Evolutionary conservation across 495 filamentous ascomycete genomes (phyloP).

Genomic region (Hamigera avellanea): DNA sequence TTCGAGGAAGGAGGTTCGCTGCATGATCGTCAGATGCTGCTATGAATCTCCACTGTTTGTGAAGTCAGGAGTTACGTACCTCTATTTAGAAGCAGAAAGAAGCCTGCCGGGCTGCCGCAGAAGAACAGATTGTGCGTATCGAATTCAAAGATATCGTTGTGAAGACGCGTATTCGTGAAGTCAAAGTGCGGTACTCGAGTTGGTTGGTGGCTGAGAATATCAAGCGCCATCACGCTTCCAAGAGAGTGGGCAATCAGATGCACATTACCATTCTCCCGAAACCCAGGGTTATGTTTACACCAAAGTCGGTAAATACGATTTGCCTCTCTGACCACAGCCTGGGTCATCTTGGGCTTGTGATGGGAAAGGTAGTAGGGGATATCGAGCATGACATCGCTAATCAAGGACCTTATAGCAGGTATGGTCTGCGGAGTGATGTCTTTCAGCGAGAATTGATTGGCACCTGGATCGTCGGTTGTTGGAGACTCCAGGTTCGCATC

Average conservation of each 20-base stretch:
- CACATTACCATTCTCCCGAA: constrained; percentile 68
- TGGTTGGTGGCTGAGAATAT: constrained; percentile 83
- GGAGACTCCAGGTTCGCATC: constrained; percentile 46
- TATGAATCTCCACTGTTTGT: too few relatives aligned
- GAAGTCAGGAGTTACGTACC: constrained; percentile 27
- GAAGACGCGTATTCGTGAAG: constrained; percentile 33
- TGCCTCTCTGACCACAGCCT: constrained; percentile 79
- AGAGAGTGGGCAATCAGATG: constrained; percentile 91
- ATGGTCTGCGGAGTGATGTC: constrained; percentile 91
- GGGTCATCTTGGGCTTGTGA: constrained; percentile 89
- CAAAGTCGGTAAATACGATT: constrained; percentile 89
- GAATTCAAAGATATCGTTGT: constrained; percentile 69
- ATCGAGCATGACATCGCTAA: constrained; percentile 95
- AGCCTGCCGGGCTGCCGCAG: constrained; percentile 83
- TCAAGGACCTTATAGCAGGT: constrained; percentile 76
- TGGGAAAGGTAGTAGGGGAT: constrained; percentile 95
- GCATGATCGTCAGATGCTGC: neutral
- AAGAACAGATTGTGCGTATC: constrained; percentile 83
- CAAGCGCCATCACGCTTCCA: constrained; percentile 85
- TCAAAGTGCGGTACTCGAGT: constrained; percentile 49
- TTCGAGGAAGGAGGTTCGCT: constrained; percentile 67
- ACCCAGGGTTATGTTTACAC: constrained; percentile 85
- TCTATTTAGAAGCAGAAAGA: constrained; percentile 84
- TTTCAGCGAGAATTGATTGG: constrained; percentile 63
- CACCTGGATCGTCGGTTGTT: constrained; percentile 32